phyloP scores from a whole-genome alignment of 208 protist genomes.

The Leishmania major region DNA sequence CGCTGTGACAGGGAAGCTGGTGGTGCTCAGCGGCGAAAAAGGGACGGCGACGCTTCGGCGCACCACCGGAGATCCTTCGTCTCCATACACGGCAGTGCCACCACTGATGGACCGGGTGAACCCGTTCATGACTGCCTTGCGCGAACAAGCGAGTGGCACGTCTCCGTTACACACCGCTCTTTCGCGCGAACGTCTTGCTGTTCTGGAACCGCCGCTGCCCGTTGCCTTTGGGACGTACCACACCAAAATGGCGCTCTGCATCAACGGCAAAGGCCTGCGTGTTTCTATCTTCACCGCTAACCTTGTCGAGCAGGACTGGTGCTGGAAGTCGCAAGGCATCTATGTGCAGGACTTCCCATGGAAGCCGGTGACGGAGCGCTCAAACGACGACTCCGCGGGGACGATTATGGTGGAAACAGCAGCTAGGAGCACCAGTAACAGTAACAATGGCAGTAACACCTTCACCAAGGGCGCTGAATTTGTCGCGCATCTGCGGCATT shows the following conservation, averaged over 20 bases:
- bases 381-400: background rate
- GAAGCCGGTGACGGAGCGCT: background rate
- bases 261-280: slow-evolving; percentile 62
- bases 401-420: background rate
- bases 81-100: slow-evolving; percentile 14
- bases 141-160: background rate
- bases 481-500: slow-evolving; percentile 40
- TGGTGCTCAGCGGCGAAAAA: slow-evolving; percentile 67
- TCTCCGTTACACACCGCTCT: background rate
- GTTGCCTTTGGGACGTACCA: slow-evolving; percentile 85
- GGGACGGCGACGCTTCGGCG: slow-evolving; percentile 38
- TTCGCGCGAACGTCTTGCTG: slow-evolving; percentile 33
- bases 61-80: background rate
- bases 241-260: slow-evolving; percentile 68
- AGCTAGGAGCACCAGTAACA: background rate
- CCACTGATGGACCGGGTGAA: slow-evolving; percentile 20
- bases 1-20: slow-evolving; percentile 26
- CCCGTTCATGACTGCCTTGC: slow-evolving; percentile 19
- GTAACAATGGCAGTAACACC: background rate
- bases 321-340: slow-evolving; percentile 69
- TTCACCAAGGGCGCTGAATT: slow-evolving; percentile 38
- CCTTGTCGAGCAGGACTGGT: slow-evolving; percentile 73
- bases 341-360: slow-evolving; percentile 87
- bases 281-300: slow-evolving; percentile 80
- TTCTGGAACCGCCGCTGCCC: slow-evolving; percentile 69